A percentile compares a stretch with the other conserved stretches of the same genome.
phyloP scores from a whole-genome alignment of 176 grass and related monocot species.

The barley (Hordeum vulgare) region DNA sequence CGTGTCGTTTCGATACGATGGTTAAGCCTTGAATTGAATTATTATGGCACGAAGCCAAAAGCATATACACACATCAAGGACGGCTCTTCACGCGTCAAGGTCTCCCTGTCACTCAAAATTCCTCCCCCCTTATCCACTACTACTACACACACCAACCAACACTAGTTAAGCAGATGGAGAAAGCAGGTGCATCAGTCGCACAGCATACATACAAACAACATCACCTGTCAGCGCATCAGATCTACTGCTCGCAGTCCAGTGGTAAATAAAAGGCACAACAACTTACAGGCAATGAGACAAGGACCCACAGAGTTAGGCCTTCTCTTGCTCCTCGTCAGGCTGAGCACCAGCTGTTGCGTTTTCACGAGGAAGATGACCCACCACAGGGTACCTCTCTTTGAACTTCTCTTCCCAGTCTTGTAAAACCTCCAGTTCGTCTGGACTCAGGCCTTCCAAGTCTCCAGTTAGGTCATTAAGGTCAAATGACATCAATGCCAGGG shows the following conservation, averaged over 20 bases:
- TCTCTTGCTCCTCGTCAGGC: not conserved
- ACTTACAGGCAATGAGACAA: not conserved
- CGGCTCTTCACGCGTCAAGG: not conserved
- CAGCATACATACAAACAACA: not conserved
- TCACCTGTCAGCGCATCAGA: conserved; percentile 22
- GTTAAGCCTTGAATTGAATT: conserved; percentile 2
- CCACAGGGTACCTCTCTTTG: conserved; percentile 68
- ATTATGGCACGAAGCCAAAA: conserved; percentile 23
- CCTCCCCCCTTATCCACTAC: not conserved
- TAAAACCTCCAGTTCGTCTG: conserved; percentile 71
- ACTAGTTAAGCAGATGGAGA: not conserved
- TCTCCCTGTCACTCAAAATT: conserved; percentile 17
- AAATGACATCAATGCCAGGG: conserved; percentile 94
- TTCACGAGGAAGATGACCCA: conserved; percentile 51
- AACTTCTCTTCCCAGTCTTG: conserved; percentile 94
- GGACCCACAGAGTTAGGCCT: conserved; percentile 6
- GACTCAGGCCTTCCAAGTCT: conserved; percentile 60
- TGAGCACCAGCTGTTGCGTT: not conserved
- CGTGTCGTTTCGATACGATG: not conserved
- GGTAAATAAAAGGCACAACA: not conserved
- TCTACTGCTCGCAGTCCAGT: conserved; percentile 17
- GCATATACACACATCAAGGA: conserved; percentile 11
- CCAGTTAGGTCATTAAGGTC: conserved; percentile 71
- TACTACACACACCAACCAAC: not conserved
- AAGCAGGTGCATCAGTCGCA: conserved; percentile 13